Base-by-base conservation (phyloP, 805 yeast species). In the Yarrowia bubula region DNA sequence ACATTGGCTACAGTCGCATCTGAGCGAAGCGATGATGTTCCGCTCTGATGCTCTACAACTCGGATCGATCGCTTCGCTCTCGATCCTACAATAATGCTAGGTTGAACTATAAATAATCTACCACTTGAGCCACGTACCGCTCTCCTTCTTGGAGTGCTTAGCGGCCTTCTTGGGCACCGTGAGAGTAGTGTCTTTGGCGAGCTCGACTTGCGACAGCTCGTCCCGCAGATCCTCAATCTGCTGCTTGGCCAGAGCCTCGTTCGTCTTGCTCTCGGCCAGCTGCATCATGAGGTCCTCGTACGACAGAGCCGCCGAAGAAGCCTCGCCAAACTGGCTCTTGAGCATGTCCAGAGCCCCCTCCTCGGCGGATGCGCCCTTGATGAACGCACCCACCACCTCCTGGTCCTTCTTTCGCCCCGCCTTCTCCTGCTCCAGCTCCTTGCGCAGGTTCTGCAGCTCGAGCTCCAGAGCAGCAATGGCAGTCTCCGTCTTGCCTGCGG, bases 271-370 rank as follows among this genome's bases (percentile, higher is more conserved):
- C 11, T 68, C 53, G 2, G 73, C 76, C 35, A 74, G 69, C 44
- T 74, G 75, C 66, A 72, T 67, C 44, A 68, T 63, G 8, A 72
- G 65, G 8, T 69, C 58, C 37, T 74, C 76, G 61, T 76, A 74
- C 9, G 69, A 60, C 11, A 53, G 65, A 3, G 33, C 33, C 13
- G 41, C 11, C n/a, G 47, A 48, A 11, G 47, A 18, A 4, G 32
- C 60, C 7, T 39, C 47, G 38, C 41, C 77, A 43, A 42, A 73
- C 70, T 17, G 71, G 64, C 17, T 66, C 53, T 33, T 33, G 50
- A 43, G 44, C 47, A 43, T 44, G 58, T 37, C 39, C 51, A 39
- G 47, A 61, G 43, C 43, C 22, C 31, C 61, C 10, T 51, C 60
- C 28, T 48, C 55, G 32, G 64, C 22, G 11, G 65, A 10, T 10